A percentile compares a stretch with the other conserved stretches of the same genome.
These are phyloP conservation scores for Pyrus pyrifolia DNA, from an alignment of 306 rosid species.

Conservation along the genomic window DNA sequence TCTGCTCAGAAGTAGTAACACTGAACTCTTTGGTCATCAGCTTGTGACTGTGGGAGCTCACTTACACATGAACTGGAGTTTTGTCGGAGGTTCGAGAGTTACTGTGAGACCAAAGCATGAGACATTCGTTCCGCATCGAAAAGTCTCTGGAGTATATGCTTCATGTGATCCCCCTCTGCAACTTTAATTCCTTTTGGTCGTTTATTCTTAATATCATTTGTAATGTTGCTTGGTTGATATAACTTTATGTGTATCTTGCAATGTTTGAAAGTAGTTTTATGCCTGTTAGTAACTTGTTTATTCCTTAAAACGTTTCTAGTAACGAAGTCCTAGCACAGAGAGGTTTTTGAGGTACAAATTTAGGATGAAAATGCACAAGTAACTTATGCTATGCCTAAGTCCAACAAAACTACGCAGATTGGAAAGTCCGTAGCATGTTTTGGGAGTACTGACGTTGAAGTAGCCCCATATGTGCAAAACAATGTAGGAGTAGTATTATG, in stretches of 20 bases:
- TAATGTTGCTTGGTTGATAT: neutral
- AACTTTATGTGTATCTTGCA: neutral
- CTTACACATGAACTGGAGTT: conserved; percentile 56
- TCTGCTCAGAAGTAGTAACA: conserved; percentile 30
- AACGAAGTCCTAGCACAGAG: neutral
- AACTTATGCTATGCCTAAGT: neutral
- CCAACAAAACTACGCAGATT: neutral
- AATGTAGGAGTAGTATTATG: neutral
- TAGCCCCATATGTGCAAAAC: neutral
- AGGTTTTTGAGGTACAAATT: neutral
- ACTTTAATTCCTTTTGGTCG: neutral
- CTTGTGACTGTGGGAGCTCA: conserved; percentile 18
- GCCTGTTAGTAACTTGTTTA: neutral
- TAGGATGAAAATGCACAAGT: neutral
- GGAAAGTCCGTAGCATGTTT: neutral
- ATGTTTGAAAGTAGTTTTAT: neutral
- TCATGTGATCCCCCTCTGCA: conserved; percentile 57
- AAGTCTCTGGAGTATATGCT: conserved; percentile 38
- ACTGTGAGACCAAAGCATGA: conserved; percentile 42
- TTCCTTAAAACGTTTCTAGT: neutral
- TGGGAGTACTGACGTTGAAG: neutral
- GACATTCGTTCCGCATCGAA: conserved; percentile 27
- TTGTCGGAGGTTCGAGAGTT: conserved; percentile 67
- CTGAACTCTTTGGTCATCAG: conserved; percentile 31
- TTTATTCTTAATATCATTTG: neutral